Evolutionary conservation across 1,139 yeast species (phyloP).

Genomic region (Geotrichum reessii): DNA sequence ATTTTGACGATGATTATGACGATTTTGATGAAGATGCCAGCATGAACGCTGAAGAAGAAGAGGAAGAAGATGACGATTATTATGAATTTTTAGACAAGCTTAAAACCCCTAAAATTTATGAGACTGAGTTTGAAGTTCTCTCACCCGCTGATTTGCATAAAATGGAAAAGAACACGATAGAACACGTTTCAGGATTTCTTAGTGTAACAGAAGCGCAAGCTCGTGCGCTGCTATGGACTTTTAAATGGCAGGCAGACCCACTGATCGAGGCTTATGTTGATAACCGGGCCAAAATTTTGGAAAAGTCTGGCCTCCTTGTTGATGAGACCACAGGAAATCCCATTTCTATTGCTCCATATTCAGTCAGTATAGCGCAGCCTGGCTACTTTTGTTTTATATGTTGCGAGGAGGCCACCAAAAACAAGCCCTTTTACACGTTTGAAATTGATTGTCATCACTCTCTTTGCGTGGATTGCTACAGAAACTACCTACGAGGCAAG

Average conservation of each 20-base stretch:
- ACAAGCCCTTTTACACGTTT: constrained; percentile 40
- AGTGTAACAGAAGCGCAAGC: constrained; percentile 41
- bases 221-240: constrained; percentile 52
- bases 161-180: constrained; percentile 28
- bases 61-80: constrained; percentile 16
- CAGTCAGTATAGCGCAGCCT: constrained; percentile 28
- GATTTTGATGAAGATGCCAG: constrained; percentile 11
- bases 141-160: constrained; percentile 30
- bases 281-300: constrained; percentile 42
- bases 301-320: constrained; percentile 45
- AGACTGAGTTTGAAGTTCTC: constrained; percentile 30
- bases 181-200: constrained; percentile 35
- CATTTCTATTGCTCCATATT: constrained; percentile 17
- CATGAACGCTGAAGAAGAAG: constrained; percentile 8
- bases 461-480: constrained; percentile 65
- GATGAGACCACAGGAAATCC: constrained; percentile 16
- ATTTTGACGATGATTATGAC: constrained; percentile 15
- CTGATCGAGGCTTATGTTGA: constrained; percentile 64
- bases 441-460: constrained; percentile 62
- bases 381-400: constrained; percentile 60
- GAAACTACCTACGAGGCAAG: constrained; percentile 50
- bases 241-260: constrained; percentile 70
- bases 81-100: constrained; percentile 12
- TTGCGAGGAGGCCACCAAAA: constrained; percentile 46
- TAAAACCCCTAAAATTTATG: constrained; percentile 22